phyloP scores from a whole-genome alignment of 2,329 filamentous ascomycete species.

The Monilinia fructigena region DNA sequence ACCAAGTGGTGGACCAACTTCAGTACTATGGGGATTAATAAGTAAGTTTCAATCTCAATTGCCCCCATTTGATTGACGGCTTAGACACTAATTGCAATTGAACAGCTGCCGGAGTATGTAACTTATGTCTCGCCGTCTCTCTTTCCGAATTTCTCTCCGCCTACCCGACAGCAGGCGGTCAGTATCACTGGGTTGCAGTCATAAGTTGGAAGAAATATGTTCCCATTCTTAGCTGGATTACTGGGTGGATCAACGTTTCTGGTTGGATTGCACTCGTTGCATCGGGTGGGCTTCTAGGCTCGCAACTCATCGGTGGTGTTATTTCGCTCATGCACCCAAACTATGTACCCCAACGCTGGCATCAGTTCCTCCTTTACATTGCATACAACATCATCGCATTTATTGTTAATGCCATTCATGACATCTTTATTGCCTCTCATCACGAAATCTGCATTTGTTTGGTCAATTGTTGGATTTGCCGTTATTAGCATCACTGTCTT shows the following conservation, averaged over 20 bases:
- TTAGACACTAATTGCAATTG: neutral
- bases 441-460: constrained; percentile 50
- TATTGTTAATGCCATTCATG: constrained; percentile 50
- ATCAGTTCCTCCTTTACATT: constrained; percentile 51
- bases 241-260: constrained; percentile 49
- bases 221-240: constrained; percentile 46
- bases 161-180: constrained; percentile 55
- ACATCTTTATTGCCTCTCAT: constrained; percentile 51
- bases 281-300: constrained; percentile 52
- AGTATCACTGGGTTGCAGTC: constrained; percentile 59
- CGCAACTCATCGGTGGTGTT: constrained; percentile 54
- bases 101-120: constrained; percentile 50
- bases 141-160: constrained; percentile 58
- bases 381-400: constrained; percentile 48
- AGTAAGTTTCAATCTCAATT: constrained; percentile 44
- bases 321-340: constrained; percentile 51
- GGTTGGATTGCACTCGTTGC: constrained; percentile 49
- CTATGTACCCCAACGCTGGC: constrained; percentile 48
- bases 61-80: neutral
- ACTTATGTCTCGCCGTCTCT: constrained; percentile 54
- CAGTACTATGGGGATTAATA: constrained; percentile 71
- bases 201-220: constrained; percentile 49
- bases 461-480: constrained; percentile 53
- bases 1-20: constrained; percentile 67
- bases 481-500: constrained; percentile 53